Evolutionary conservation across 2,329 filamentous ascomycete species (phyloP).

Genomic region (Cladorrhinum sp.): DNA sequence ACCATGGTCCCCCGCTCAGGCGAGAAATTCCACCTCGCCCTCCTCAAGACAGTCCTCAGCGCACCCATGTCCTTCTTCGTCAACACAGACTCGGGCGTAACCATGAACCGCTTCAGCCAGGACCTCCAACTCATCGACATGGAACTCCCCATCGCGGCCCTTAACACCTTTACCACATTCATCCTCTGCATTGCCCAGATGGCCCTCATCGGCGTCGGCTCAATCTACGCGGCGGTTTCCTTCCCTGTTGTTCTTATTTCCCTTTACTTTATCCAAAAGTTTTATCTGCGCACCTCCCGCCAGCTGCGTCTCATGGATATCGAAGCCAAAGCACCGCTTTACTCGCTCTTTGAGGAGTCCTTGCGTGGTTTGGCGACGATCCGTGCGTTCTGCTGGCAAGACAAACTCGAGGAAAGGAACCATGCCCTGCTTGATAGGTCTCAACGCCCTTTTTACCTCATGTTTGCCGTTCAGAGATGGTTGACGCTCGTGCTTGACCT

Average conservation of each 20-base stretch:
- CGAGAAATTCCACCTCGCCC: constrained; percentile 29
- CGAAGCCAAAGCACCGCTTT: constrained; percentile 50
- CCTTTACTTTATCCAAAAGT: constrained; percentile 40
- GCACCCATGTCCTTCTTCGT: constrained; percentile 35
- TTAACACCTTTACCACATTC: constrained; percentile 28
- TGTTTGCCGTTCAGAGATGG: constrained; percentile 58
- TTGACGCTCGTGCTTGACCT: constrained; percentile 39
- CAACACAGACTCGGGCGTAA: constrained; percentile 33
- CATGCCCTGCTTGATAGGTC: constrained; percentile 49
- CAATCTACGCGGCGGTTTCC: constrained; percentile 42
- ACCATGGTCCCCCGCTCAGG: constrained; percentile 32
- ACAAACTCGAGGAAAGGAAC: constrained; percentile 42
- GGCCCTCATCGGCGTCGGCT: constrained; percentile 42
- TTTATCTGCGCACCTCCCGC: constrained; percentile 51
- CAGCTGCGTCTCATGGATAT: constrained; percentile 51
- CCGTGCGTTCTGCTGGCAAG: constrained; percentile 54
- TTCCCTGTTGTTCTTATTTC: constrained; percentile 41
- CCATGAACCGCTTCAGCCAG: constrained; percentile 36
- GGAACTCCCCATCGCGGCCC: constrained; percentile 28
- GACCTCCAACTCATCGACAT: constrained; percentile 32
- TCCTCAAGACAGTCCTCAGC: constrained; percentile 31
- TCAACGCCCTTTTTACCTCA: constrained; percentile 55
- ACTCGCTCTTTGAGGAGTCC: constrained; percentile 47
- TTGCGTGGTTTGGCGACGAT: constrained; percentile 47
- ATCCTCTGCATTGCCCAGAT: constrained; percentile 40